These are phyloP conservation scores for Babesia divergens DNA, from an alignment of 169 alveolate species.

Conservation along the genomic window DNA sequence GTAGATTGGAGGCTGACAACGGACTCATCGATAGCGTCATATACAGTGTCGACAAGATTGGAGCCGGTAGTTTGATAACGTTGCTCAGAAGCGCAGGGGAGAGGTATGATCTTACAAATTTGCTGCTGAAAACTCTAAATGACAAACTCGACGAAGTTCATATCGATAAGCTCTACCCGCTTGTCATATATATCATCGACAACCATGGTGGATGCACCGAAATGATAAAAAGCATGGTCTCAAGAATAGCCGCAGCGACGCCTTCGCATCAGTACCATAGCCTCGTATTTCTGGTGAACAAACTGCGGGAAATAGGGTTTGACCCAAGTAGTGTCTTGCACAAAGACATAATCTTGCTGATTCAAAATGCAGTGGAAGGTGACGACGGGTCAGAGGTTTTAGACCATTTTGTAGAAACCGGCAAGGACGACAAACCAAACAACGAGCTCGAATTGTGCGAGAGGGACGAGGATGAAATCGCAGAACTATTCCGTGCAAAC, in stretches of 20 bases:
- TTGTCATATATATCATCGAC: slow-evolving; percentile 6
- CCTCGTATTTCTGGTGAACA: neutral
- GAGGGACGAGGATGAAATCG: neutral
- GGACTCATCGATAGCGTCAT: neutral
- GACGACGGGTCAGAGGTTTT: neutral
- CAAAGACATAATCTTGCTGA: neutral
- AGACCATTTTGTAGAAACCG: neutral
- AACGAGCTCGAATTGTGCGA: slow-evolving; percentile 8
- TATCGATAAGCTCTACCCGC: neutral
- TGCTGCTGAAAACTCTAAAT: neutral
- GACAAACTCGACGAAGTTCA: neutral
- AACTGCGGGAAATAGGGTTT: neutral
- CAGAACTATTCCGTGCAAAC: neutral
- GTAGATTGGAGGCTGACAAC: neutral
- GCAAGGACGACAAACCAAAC: neutral
- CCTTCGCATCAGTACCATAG: neutral
- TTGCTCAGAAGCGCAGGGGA: neutral
- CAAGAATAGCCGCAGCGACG: neutral
- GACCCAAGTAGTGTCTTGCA: neutral
- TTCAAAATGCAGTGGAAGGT: neutral
- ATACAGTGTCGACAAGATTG: neutral
- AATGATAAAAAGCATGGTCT: neutral
- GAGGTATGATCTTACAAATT: neutral
- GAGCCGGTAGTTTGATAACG: neutral
- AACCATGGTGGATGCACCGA: slow-evolving; percentile 15